Evolutionary conservation across 805 yeast species (phyloP).

Genomic region (Candida namnaoensis): DNA sequence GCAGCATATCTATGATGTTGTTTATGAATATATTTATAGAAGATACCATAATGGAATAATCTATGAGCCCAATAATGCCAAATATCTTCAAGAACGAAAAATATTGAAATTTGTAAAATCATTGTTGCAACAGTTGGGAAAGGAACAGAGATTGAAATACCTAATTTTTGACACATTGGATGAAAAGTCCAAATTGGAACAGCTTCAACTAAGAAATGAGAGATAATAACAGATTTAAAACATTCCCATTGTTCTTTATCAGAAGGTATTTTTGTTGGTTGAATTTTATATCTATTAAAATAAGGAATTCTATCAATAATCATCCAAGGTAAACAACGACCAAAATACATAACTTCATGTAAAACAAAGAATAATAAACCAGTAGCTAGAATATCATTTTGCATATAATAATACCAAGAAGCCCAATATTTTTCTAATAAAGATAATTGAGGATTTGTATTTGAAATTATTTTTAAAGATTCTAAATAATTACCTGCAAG

Average conservation of each 20-base stretch:
- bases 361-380: slow-evolving; percentile 75
- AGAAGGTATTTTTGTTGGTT: slow-evolving; percentile 75
- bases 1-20: slow-evolving; percentile 98
- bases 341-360: slow-evolving; percentile 88
- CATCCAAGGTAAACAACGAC: slow-evolving; percentile 89
- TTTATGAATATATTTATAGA: slow-evolving; percentile 91
- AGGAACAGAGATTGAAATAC: slow-evolving; percentile 74
- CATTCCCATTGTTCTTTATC: slow-evolving; percentile 90
- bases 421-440: slow-evolving; percentile 77
- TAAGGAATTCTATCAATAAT: slow-evolving; percentile 79
- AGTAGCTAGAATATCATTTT: slow-evolving; percentile 86
- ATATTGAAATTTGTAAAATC: slow-evolving; percentile 57
- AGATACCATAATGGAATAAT: slow-evolving; percentile 76
- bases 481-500: neutral
- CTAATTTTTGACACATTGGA: slow-evolving; percentile 77
- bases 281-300: slow-evolving; percentile 83
- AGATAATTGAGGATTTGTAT: slow-evolving; percentile 33
- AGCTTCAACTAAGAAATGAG: slow-evolving; percentile 90
- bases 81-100: slow-evolving; percentile 82
- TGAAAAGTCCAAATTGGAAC: slow-evolving; percentile 97
- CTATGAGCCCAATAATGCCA: slow-evolving; percentile 99
- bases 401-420: slow-evolving; percentile 74
- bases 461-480: neutral
- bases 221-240: slow-evolving; percentile 69
- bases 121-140: slow-evolving; percentile 65